phyloP scores from a whole-genome alignment of 2,329 filamentous ascomycete species.

The Neopestalotiopsis sp. region DNA sequence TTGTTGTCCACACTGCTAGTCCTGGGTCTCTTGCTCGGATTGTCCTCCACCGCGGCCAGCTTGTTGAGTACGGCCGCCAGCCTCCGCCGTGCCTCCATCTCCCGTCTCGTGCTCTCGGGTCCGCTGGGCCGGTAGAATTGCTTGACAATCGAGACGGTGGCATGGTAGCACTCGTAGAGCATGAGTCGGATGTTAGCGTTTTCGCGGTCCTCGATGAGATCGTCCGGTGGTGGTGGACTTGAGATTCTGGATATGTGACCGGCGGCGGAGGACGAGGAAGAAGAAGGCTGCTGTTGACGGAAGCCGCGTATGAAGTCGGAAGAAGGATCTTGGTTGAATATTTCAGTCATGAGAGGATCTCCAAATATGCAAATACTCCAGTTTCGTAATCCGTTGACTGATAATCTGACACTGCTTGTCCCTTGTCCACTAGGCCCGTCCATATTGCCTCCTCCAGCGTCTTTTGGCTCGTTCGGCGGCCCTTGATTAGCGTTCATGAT shows the following conservation, averaged over 20 bases:
- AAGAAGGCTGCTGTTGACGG: constrained; percentile 24
- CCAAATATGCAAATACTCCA: constrained; percentile 67
- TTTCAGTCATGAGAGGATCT: constrained; percentile 60
- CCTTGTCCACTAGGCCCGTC: not conserved
- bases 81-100: constrained; percentile 58
- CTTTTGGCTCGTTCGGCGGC: too few relatives aligned
- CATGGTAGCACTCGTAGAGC: constrained; percentile 65
- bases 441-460: too few relatives aligned
- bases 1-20: constrained; percentile 43
- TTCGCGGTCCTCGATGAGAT: constrained; percentile 49
- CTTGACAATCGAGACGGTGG: constrained; percentile 55
- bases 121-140: constrained; percentile 59
- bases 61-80: constrained; percentile 53
- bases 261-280: constrained; percentile 9
- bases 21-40: constrained; percentile 37
- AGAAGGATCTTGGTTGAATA: constrained; percentile 52
- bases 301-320: constrained; percentile 56
- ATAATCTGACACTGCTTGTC: constrained; percentile 28
- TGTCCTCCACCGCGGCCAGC: constrained; percentile 48
- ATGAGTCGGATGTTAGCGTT: constrained; percentile 53
- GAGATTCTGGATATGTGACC: constrained; percentile 19
- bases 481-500: not conserved
- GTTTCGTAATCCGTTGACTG: constrained; percentile 58
- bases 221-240: constrained; percentile 22
- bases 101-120: constrained; percentile 52